Evolutionary conservation across 2,329 filamentous ascomycete genomes (phyloP), one percentile per base, ranked within the genome.

Genomic region (Colletotrichum higginsianum): DNA sequence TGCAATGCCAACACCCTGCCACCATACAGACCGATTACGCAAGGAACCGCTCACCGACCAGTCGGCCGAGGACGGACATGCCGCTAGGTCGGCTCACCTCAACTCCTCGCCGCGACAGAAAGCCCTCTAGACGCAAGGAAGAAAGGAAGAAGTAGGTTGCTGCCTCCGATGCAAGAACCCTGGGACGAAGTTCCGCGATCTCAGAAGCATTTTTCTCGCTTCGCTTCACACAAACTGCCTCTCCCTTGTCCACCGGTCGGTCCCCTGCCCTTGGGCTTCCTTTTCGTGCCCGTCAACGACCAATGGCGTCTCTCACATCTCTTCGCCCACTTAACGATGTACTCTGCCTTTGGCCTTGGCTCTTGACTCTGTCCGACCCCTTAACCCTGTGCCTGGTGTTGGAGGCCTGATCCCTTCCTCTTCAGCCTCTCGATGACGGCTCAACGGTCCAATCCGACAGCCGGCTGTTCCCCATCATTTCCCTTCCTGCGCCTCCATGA

Each of bases 81-180:
- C 6, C 30, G 30, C 30, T 30, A 55, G 13, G 40, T 50, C 40
- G 42, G 38, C 49, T 50, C 57, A 50, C 5, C 23, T n/a, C 30
- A 4, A 35, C 30, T 16, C 11, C n/a, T 61, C 13, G 18, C 62
- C 13, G 38, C 21, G 44, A 44, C 21, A 16, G 40, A 35, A 58
- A 26, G 53, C 23, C 42, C 55, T 40, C 47, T 42, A 52, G 30
- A 23, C 40, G 30, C 52, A 71, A 55, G 30, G 16, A 53, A 18
- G 16, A 71, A 61, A 62, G 46, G 66, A 57, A 61, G 42, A 61
- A 21, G 56, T 44, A 18, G 4, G 3, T 60, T 30, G 53, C 47
- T 46, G 70, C 61, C 49, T 65, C 55, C 56, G 66, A 71, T 68
- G 60, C 66, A 58, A 44, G 66, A 61, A 65, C 55, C 61, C 66